Evolutionary conservation across 2,329 filamentous ascomycete species (phyloP), one percentile per base, ranked within the genome.

Genomic region (Penicillium palitans): DNA sequence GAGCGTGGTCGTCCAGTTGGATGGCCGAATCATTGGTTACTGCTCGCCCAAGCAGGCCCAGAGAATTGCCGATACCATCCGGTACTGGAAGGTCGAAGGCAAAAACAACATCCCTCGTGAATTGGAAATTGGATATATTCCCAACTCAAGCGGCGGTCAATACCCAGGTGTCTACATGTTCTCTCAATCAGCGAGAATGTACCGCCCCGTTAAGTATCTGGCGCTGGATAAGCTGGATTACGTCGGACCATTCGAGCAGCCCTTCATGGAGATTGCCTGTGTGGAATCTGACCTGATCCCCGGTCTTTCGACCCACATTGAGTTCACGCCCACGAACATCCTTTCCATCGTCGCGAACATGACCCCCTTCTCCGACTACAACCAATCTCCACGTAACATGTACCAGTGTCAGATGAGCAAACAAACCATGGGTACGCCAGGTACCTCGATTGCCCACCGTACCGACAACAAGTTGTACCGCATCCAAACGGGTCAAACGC

Each of bases 361-460:
- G 89, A 99, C 95, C 0, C 95, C 95, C 4, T 99, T 99, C 78
- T 97, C 93, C 47, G 91, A 99, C 74, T 96, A 96, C 79, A 99
- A 99, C 78, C 95, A 99, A 76, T 97, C 93, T 15, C 95, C 95
- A 1, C 84, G 95, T 84, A 99, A 99, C 78, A 98, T 98, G 93
- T 99, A 98, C 74, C 91, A 96, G 74, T 97, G 93, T 79, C 95
- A 98, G 82, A 98, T 98, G 95, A 92, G 91, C 79, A 99, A 99
- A 76, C 95, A 99, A 80, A 93, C 93, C 0, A 99, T 99, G 95
- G 95, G 95, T 75, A 98, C 95, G 25, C 92, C 93, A 4, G 93
- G 90, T 58, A 90, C 93, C 8, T 89, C 93, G 2, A 81, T 93
- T 62, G 84, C 87, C 58, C 90, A 96, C 78, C 87, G 95, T 72